A percentile compares a stretch with the other conserved stretches of the same genome.
These are phyloP conservation scores for Cladosporium colombiae DNA, from an alignment of 2,329 filamentous ascomycete species.

Conservation along the genomic window DNA sequence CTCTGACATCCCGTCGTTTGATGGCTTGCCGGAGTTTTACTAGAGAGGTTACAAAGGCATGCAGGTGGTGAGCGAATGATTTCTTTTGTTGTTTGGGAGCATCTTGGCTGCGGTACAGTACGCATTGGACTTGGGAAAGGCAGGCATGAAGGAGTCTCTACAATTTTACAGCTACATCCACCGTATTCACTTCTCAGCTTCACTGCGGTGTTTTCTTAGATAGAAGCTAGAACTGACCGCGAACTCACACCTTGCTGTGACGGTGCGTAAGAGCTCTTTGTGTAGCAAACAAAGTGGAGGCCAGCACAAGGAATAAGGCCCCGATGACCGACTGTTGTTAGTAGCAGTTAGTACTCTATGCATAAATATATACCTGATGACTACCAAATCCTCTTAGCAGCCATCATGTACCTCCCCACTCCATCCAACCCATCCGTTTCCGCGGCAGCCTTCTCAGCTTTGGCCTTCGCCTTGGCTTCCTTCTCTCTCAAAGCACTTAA, in stretches of 20 bases:
- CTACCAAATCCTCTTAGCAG: constrained; percentile 94
- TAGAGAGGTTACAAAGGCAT: constrained; percentile 23
- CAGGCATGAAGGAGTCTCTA: not conserved
- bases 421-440: constrained; percentile 60
- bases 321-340: no score
- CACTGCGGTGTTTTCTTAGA: no score
- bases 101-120: not conserved
- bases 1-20: constrained; percentile 43
- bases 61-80: not conserved
- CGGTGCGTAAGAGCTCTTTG: not conserved
- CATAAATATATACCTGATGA: not conserved
- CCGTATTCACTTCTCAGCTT: not conserved
- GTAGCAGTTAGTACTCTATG: not conserved
- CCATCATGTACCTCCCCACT: constrained; percentile 87
- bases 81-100: not conserved
- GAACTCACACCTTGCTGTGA: not conserved
- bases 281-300: not conserved
- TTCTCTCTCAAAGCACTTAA: constrained; percentile 60
- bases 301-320: no score
- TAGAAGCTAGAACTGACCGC: no score
- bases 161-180: not conserved
- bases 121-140: not conserved
- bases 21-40: constrained; percentile 49
- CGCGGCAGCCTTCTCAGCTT: constrained; percentile 45
- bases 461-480: constrained; percentile 61